These are phyloP conservation scores for Allomyces macrogynus DNA, from an alignment of 192 early-diverging fungal species.

Conservation along the genomic window DNA sequence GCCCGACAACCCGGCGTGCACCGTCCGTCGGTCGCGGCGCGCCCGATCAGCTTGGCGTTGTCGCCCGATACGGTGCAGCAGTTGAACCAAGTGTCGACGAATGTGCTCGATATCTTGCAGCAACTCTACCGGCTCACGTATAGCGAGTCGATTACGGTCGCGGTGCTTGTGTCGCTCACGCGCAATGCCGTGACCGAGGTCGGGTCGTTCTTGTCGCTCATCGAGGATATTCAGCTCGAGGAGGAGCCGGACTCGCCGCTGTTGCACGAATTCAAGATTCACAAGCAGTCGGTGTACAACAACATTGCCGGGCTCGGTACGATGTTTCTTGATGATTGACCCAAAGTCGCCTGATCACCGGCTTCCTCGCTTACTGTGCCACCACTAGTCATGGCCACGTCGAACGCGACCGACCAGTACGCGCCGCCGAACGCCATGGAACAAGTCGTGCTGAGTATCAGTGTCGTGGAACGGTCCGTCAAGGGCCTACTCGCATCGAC, in stretches of 20 bases:
- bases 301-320: constrained; percentile 26
- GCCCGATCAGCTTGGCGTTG: constrained; percentile 12
- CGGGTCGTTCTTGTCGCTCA: constrained; percentile 25
- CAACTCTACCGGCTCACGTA: neutral
- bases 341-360: constrained; percentile 4
- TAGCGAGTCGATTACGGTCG: neutral
- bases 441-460: constrained; percentile 22
- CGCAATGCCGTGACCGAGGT: constrained; percentile 23
- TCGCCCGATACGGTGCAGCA: neutral
- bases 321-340: neutral
- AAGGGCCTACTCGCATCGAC: constrained; percentile 25
- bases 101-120: neutral
- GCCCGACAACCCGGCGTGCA: no score
- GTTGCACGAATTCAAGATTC: constrained; percentile 31
- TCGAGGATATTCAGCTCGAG: constrained; percentile 28
- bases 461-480: constrained; percentile 29
- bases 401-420: constrained; percentile 32
- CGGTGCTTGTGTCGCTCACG: constrained; percentile 17
- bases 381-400: constrained; percentile 22
- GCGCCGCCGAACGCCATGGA: constrained; percentile 30
- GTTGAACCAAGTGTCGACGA: neutral
- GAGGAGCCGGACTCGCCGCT: constrained; percentile 11
- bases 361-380: no score
- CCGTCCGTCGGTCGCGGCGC: no score
- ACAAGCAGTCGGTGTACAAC: constrained; percentile 42